Evolutionary conservation across 2,329 filamentous ascomycete genomes (phyloP).

Genomic region (Venturia pyrina): DNA sequence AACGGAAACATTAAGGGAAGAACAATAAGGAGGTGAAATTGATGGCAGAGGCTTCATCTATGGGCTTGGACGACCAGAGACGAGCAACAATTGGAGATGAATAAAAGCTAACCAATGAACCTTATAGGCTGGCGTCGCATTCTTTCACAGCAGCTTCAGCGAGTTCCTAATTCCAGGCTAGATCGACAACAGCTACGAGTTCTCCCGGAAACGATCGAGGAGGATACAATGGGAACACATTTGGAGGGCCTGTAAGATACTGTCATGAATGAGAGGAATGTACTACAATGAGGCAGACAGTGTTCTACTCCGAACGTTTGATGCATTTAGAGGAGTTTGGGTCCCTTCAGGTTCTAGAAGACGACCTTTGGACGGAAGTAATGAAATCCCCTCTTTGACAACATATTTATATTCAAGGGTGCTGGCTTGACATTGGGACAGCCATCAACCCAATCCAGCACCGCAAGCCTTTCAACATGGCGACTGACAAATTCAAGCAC

Average conservation of each 20-base stretch:
- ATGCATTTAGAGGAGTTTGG: conserved; percentile 1
- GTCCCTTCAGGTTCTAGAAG: background rate
- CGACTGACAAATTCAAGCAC: no score
- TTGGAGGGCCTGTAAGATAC: background rate
- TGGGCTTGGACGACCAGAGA: background rate
- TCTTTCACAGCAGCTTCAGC: conserved; percentile 43
- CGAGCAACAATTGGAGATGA: background rate
- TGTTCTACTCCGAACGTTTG: background rate
- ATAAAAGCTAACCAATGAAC: conserved; percentile 14
- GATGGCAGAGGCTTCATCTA: background rate
- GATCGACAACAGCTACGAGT: background rate
- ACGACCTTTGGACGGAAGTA: background rate
- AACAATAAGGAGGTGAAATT: no score
- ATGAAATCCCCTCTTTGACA: conserved; percentile 3
- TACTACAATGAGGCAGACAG: background rate
- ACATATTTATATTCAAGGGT: background rate
- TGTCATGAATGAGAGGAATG: background rate
- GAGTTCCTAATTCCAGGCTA: conserved; percentile 36
- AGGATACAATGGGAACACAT: background rate
- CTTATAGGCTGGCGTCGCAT: conserved; percentile 38
- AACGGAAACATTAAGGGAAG: no score
- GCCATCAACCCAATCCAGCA: background rate
- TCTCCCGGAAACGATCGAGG: background rate
- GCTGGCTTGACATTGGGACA: background rate
- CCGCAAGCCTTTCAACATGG: no score